Evolutionary conservation across 352 stramenopile genomes (phyloP), one percentile per base, ranked within the genome.

Genomic region (Phytophthora multivora): DNA sequence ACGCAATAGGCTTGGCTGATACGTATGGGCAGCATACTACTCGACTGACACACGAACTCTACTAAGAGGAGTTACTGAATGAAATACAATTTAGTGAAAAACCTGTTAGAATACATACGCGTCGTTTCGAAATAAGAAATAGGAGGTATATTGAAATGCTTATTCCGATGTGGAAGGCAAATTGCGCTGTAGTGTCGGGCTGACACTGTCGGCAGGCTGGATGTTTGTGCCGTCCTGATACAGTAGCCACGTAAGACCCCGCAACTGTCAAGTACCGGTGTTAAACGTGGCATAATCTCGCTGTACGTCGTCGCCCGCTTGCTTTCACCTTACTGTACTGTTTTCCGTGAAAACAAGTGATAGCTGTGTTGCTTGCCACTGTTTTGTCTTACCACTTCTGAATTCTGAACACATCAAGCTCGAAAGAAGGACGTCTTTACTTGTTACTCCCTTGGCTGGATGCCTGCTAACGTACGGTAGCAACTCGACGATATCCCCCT

Each of bases 91-190:
- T 23, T 23, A 23, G 21, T 23, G 21, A 4, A 13, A n/a, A 18
- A 41, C 42, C 51, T 58, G 23, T 33, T 18, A 58, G n/a, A 58
- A 31, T 16, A 4, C 19, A 49, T 58, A 19, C 13, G 26, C 25
- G 51, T 41, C 51, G 51, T 40, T 58, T 58, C 51, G 10, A 11
- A 49, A 58, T 58, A 38, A 8, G 13, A 39, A 30, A 21, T 58
- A 23, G 15, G 36, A 58, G 50, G 36, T 33, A 16, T 15, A 30
- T 52, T 13, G 30, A 4, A 12, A 13, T 39, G 25, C n/a, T n/a
- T 21, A 36, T 52, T 39, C 26, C 45, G 45, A 15, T 51, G 45
- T 28, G 45, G 26, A 15, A 39, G 12, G 5, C 30, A 51, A 25
- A 35, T 5, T 46, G n/a, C 39, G 39, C 19, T 48, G 10, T 31